Evolutionary conservation across 495 filamentous ascomycete species (phyloP).

Genomic region (Letharia columbiana): DNA sequence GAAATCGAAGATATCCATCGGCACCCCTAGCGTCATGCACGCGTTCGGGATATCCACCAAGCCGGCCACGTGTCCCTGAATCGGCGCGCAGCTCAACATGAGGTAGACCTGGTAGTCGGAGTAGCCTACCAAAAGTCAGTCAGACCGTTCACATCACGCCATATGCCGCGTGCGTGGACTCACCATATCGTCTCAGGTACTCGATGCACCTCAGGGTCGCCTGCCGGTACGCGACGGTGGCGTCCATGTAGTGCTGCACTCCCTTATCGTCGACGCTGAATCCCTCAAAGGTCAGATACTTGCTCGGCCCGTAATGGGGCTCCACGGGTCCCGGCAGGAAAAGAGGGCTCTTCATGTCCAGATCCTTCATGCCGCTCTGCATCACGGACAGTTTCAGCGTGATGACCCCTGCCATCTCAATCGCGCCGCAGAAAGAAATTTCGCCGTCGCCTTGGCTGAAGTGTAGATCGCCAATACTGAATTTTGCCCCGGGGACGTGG

Average conservation of each 20-base stretch:
- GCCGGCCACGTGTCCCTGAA: constrained; percentile 90
- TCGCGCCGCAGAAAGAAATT: constrained; percentile 92
- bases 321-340: constrained; percentile 88
- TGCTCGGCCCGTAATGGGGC: constrained; percentile 78
- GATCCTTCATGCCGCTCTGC: constrained; percentile 67
- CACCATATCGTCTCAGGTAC: constrained; percentile 74
- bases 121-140: constrained; percentile 32
- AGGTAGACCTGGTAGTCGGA: constrained; percentile 83
- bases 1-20: constrained; percentile 95
- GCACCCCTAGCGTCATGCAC: constrained; percentile 81
- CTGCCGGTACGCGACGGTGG: constrained; percentile 86
- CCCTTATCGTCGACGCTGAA: constrained; percentile 89
- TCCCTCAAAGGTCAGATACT: constrained; percentile 88
- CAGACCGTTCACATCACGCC: neutral
- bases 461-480: constrained; percentile 86
- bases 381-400: constrained; percentile 86
- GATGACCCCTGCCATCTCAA: constrained; percentile 92
- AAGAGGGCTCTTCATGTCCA: constrained; percentile 79
- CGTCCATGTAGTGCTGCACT: constrained; percentile 89
- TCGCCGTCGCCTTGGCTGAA: constrained; percentile 90
- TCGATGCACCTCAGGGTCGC: constrained; percentile 76
- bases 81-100: constrained; percentile 76
- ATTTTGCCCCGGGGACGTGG: constrained; percentile 78
- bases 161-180: constrained; percentile 32
- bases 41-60: constrained; percentile 76